Percentiles rank a stretch among this genome's conserved stretches.
phyloP scores from a whole-genome alignment of 371 early-diverging fungal species.

The Chytridium lagenaria region DNA sequence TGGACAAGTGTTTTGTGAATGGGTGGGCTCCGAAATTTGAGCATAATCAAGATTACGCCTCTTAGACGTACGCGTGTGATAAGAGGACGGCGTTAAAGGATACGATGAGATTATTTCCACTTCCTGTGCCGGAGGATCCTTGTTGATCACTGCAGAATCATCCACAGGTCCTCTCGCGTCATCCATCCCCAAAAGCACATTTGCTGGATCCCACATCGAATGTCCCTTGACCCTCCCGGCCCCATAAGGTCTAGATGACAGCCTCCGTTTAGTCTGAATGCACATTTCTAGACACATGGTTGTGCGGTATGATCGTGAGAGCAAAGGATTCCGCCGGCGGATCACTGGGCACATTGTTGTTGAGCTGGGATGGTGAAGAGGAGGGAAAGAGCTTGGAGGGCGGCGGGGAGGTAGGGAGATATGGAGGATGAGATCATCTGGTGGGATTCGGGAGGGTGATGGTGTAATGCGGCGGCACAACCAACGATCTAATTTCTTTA shows the following conservation, averaged over 20 bases:
- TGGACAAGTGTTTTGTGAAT: no score
- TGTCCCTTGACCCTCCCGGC: no score
- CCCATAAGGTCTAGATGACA: not conserved
- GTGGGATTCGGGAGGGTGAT: no score
- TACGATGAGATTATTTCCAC: not conserved
- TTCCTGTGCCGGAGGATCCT: not conserved
- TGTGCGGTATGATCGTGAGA: not conserved
- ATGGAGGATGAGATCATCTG: not conserved
- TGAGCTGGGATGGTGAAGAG: not conserved
- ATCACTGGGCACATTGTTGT: constrained; percentile 3
- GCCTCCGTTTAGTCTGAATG: not conserved
- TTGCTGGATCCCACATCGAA: no score
- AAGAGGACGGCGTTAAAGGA: not conserved
- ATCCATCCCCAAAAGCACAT: no score
- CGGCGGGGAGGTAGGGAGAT: not conserved
- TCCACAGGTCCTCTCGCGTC: not conserved
- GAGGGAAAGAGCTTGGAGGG: not conserved
- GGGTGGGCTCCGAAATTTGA: no score
- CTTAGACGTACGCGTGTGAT: not conserved
- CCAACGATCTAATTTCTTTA: no score
- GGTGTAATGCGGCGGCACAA: no score
- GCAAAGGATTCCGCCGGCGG: not conserved
- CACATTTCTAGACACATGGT: not conserved
- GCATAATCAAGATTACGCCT: no score
- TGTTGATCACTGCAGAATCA: not conserved